Base-by-base conservation (phyloP, 1,139 yeast genomes). In the Pichia inconspicua region DNA sequence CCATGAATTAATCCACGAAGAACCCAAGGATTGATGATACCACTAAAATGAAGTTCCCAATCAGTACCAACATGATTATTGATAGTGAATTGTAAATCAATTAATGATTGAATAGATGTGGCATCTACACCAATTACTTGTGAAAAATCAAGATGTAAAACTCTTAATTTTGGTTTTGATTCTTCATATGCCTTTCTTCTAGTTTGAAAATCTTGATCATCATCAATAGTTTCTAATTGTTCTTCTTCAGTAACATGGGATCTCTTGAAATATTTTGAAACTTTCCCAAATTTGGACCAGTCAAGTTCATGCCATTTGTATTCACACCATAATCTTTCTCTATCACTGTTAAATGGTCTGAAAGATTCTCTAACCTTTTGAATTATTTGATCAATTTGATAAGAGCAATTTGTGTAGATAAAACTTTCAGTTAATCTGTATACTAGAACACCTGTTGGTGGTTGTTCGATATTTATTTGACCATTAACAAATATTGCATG, bases 291-390 rank as follows among this genome's bases (percentile, higher is more conserved):
- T 42, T 32, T 22, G 15, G 40, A 31, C 49, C 48, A 48, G 12
- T 40, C 44, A 25, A 44, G 27, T 43, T 52, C 49, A 30, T 34
- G 31, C 40, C 46, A 42, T 36, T 37, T 40, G 36, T 49, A 49
- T 35, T 89, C 94, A 63, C 89, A 88, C 96, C 96, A 89, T 25
- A 95, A 92, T 57, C 94, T 78, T 47, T 84, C 85, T 27, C 88
- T 85, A 40, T 79, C 74, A 46, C 77, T 68, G 48, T 73, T 72
- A 30, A 89, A 90, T 49, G 85, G 77, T 58, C 74, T 74, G 2
- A 95, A 86, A 17, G 64, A 49, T 39, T 69, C 66, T 62, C 81
- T 80, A 41, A 83, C 82, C 59, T 84, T 81, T 53, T 83, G 92
- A 41, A 81, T 70, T 27, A 90, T 75, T 39, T 66, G 66, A 57